phyloP scores from a whole-genome alignment of 805 yeast genomes.

The Candida silvatica region DNA sequence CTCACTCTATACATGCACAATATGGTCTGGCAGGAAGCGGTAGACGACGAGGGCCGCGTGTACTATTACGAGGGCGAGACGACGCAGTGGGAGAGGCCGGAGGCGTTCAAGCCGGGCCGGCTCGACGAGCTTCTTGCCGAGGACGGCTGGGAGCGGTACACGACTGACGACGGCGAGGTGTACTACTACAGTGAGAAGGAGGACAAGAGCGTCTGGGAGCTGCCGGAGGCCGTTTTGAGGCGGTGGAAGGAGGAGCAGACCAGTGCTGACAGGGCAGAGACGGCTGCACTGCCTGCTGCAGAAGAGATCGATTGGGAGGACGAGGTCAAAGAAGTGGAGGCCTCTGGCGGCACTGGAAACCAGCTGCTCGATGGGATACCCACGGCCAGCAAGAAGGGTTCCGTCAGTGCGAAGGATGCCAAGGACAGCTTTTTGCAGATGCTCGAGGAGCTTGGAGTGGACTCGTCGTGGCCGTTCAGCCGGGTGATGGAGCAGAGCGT shows the following conservation, averaged over 20 bases:
- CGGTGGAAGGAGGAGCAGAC: conserved; percentile 3
- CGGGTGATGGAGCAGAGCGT: conserved; percentile 52
- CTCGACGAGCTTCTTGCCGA: conserved; percentile 34
- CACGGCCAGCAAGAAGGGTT: conserved; percentile 1
- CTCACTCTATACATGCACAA: background rate
- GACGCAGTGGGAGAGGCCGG: conserved; percentile 80
- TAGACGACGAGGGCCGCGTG: conserved; percentile 54
- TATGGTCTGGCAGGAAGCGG: conserved; percentile 53
- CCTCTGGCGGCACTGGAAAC: background rate
- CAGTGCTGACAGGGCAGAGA: conserved; percentile 1
- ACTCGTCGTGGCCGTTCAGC: conserved; percentile 69
- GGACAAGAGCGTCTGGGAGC: conserved; percentile 70
- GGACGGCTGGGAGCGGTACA: conserved; percentile 45
- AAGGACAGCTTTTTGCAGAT: conserved; percentile 37
- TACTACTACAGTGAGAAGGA: conserved; percentile 65
- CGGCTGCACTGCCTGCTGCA: conserved; percentile 13
- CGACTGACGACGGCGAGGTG: conserved; percentile 46
- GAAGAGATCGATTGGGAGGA: conserved; percentile 2
- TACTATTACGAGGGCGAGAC: conserved; percentile 67
- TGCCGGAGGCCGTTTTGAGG: conserved; percentile 43
- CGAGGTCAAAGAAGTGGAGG: conserved; percentile 1
- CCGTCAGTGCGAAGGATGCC: conserved; percentile 4
- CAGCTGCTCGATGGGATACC: background rate
- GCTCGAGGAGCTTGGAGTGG: conserved; percentile 49
- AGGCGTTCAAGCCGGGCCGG: conserved; percentile 27